Conservation (phyloP, 2,329 filamentous ascomycete species). For the Zalaria sp. region DNA sequence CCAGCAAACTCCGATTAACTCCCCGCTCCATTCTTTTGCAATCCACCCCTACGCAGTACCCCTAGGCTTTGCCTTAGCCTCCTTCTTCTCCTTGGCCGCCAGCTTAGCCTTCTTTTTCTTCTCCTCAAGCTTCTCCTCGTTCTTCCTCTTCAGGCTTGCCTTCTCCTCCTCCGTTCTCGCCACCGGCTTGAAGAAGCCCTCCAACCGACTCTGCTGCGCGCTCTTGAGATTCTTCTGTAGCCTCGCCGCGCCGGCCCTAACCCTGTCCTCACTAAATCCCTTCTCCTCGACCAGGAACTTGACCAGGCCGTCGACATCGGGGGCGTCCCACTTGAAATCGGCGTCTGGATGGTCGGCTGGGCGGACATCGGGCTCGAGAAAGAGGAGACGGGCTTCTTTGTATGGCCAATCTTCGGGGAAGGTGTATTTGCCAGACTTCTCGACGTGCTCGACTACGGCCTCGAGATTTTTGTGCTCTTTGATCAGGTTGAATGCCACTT, state of each 20-base stretch:
- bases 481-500: slow-evolving; percentile 84
- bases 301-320: slow-evolving; percentile 79
- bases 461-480: slow-evolving; percentile 83
- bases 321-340: slow-evolving; percentile 96
- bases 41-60: slow-evolving; percentile 28
- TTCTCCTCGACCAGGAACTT: slow-evolving; percentile 87
- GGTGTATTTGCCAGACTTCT: slow-evolving; percentile 65
- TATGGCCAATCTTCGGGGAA: slow-evolving; percentile 97
- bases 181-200: slow-evolving; percentile 92
- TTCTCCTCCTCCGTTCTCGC: slow-evolving; percentile 81
- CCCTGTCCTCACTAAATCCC: slow-evolving; percentile 91
- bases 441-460: slow-evolving; percentile 66
- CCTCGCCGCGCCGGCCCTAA: slow-evolving; percentile 62
- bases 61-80: slow-evolving; percentile 73
- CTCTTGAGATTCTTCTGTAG: slow-evolving; percentile 84
- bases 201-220: slow-evolving; percentile 77
- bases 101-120: slow-evolving; percentile 94
- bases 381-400: slow-evolving; percentile 77
- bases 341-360: slow-evolving; percentile 71
- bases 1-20: not conserved
- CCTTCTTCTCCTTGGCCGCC: slow-evolving; percentile 90
- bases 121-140: slow-evolving; percentile 80
- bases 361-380: slow-evolving; percentile 81
- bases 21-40: not conserved
- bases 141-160: slow-evolving; percentile 75